phyloP scores from a whole-genome alignment of 768 basidiomycete genomes.

The Tulasnella sp. region DNA sequence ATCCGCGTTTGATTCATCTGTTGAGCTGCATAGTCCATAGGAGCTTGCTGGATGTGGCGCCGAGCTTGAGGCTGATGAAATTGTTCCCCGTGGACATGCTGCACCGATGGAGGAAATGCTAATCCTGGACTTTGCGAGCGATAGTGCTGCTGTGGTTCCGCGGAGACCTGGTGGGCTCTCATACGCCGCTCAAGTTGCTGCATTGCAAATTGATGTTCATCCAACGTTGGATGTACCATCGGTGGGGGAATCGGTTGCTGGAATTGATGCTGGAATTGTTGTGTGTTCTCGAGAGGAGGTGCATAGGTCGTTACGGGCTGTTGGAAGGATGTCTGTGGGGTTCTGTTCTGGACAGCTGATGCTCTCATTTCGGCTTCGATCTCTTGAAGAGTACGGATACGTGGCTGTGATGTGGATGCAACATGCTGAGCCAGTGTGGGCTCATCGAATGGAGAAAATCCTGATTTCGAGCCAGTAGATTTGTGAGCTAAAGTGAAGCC shows the following conservation, averaged over 20 bases:
- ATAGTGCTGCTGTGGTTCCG: constrained; percentile 2
- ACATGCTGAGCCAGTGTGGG: not conserved
- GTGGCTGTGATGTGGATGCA: constrained; percentile 19
- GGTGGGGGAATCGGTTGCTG: not conserved
- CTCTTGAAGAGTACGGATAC: constrained; percentile 58
- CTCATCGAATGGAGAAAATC: constrained; percentile 12
- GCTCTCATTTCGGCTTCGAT: constrained; percentile 60
- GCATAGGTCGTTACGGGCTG: not conserved
- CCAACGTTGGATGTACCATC: not conserved
- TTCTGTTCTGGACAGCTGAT: not conserved
- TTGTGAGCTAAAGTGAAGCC: too few relatives aligned
- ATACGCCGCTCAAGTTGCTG: not conserved
- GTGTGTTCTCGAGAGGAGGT: not conserved
- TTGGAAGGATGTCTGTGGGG: not conserved
- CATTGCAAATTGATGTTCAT: not conserved
- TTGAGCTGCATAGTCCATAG: constrained; percentile 6
- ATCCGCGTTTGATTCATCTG: constrained; percentile 6
- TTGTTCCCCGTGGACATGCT: constrained; percentile 8
- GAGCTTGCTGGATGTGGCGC: constrained; percentile 1
- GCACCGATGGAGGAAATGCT: constrained; percentile 10
- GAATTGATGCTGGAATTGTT: not conserved
- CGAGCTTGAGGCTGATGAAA: constrained; percentile 1
- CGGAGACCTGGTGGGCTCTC: constrained; percentile 8
- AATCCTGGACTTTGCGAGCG: constrained; percentile 2
- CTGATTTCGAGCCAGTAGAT: too few relatives aligned